These are phyloP conservation scores for Omphalotus guepiniiformis DNA, from an alignment of 768 basidiomycete genomes.

Conservation along the genomic window DNA sequence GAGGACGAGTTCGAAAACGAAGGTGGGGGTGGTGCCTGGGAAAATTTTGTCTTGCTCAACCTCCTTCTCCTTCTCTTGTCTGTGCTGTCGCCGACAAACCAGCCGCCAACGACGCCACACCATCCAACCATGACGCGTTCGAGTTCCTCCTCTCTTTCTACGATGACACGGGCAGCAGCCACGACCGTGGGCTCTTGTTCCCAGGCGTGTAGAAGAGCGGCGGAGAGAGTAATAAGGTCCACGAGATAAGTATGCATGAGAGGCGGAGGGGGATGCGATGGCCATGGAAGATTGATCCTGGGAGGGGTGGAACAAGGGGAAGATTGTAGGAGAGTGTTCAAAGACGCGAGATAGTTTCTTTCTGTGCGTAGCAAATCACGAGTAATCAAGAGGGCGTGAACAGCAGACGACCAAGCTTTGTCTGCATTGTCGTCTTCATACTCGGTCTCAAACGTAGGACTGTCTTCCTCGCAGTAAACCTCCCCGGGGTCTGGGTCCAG, in stretches of 20 bases:
- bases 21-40: neutral
- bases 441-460: no score
- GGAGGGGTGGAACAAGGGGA: slow-evolving; percentile 23
- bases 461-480: slow-evolving; percentile 1
- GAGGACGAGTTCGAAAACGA: no score
- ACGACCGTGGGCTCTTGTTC: slow-evolving; percentile 49
- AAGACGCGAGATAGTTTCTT: slow-evolving; percentile 35
- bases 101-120: slow-evolving; percentile 41
- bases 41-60: slow-evolving; percentile 4
- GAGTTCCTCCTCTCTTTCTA: slow-evolving; percentile 42
- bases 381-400: slow-evolving; percentile 38
- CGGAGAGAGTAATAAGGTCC: slow-evolving; percentile 36
- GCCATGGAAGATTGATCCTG: slow-evolving; percentile 10
- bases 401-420: slow-evolving; percentile 19
- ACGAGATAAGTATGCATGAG: slow-evolving; percentile 37
- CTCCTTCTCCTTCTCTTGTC: slow-evolving; percentile 2
- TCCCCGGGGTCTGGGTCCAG: slow-evolving; percentile 10
- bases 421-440: neutral
- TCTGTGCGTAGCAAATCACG: slow-evolving; percentile 48
- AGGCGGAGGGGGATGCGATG: slow-evolving; percentile 28
- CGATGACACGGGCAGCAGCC: slow-evolving; percentile 49
- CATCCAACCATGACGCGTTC: slow-evolving; percentile 47
- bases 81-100: slow-evolving; percentile 25
- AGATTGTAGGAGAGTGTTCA: slow-evolving; percentile 32
- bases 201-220: slow-evolving; percentile 31